A percentile compares a stretch with the other conserved stretches of the same genome.
Conservation (phyloP, 345 rosid genomes). For the Populus deltoides region DNA sequence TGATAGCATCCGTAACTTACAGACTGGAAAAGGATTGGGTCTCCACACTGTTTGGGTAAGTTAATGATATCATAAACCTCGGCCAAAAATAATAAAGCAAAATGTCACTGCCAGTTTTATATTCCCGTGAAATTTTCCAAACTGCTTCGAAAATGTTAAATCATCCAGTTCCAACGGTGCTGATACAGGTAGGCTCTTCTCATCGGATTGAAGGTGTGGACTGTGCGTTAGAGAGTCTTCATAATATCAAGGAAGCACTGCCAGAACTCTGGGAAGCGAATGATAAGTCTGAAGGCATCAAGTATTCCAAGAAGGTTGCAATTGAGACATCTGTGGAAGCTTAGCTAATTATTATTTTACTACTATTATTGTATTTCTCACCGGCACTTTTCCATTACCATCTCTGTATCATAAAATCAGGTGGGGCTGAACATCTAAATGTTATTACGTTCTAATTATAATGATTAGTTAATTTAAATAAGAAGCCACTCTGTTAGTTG, state of each 20-base stretch:
- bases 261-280: slow-evolving; percentile 63
- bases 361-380: not conserved
- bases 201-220: slow-evolving; percentile 61
- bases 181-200: slow-evolving; percentile 60
- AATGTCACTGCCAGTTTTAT: too few relatives aligned
- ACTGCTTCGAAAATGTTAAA: too few relatives aligned
- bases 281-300: slow-evolving; percentile 44
- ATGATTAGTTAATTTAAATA: too few relatives aligned
- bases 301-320: slow-evolving; percentile 46
- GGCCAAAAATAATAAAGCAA: too few relatives aligned
- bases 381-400: too few relatives aligned
- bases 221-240: slow-evolving; percentile 71
- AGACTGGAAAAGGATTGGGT: slow-evolving; percentile 17
- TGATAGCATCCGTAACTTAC: slow-evolving; percentile 23
- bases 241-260: slow-evolving; percentile 74
- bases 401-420: too few relatives aligned
- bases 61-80: not conserved
- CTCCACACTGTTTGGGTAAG: slow-evolving; percentile 25
- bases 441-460: too few relatives aligned
- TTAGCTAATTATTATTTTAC: slow-evolving; percentile 36
- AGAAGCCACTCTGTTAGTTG: too few relatives aligned
- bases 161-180: not conserved
- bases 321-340: slow-evolving; percentile 64
- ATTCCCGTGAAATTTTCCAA: too few relatives aligned
- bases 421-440: too few relatives aligned